Evolutionary conservation across 2,329 filamentous ascomycete species (phyloP).

Genomic region (Epichloe hybrida): DNA sequence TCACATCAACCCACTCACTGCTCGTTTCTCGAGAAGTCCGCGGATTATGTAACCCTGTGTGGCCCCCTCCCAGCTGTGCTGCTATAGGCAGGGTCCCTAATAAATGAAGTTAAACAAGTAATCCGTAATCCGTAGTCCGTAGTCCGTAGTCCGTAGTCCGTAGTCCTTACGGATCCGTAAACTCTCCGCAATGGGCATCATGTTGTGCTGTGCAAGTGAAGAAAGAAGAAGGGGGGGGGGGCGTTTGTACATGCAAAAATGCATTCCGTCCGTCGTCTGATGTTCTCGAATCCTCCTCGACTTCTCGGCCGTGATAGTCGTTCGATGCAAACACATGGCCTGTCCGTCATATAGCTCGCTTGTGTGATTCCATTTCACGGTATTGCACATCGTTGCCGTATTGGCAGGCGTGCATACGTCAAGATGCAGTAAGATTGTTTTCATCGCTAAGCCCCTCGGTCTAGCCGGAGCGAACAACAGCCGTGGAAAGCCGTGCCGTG

Average conservation of each 20-base stretch:
- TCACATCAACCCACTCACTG: background rate
- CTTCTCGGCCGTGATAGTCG: background rate
- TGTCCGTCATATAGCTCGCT: background rate
- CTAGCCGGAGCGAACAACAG: background rate
- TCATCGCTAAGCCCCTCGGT: background rate
- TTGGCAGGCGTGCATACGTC: background rate
- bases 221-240: no score
- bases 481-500: conserved; percentile 4
- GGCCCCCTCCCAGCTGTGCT: background rate
- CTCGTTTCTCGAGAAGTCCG: no score
- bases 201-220: no score
- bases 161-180: no score
- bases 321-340: background rate
- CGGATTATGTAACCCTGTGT: no score
- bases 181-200: no score
- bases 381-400: background rate
- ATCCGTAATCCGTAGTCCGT: no score
- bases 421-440: background rate
- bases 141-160: no score
- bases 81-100: no score
- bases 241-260: no score
- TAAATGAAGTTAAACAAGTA: no score
- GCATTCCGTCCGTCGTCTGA: background rate
- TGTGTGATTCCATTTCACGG: background rate
- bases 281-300: background rate